phyloP scores from a whole-genome alignment of 805 yeast species.

The Clavispora santaluciae region DNA sequence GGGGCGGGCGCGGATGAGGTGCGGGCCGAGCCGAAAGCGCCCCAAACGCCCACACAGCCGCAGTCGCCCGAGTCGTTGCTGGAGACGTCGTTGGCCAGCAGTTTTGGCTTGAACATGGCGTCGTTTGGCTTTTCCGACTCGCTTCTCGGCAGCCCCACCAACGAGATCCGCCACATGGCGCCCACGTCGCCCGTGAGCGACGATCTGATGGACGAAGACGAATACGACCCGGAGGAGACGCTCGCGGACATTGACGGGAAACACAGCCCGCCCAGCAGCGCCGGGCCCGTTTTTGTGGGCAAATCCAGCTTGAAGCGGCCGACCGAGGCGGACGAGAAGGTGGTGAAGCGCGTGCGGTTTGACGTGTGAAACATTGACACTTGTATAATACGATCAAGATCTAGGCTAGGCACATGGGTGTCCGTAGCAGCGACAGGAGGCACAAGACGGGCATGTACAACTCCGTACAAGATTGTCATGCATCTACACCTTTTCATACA shows the following conservation, averaged over 20 bases:
- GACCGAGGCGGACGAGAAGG: constrained; percentile 10
- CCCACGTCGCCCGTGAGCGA: constrained; percentile 1
- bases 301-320: constrained; percentile 24
- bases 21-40: constrained; percentile 1
- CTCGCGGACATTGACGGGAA: constrained; percentile 2
- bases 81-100: constrained; percentile 11
- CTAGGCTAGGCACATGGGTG: too few relatives aligned
- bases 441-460: too few relatives aligned
- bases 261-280: constrained; percentile 7
- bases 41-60: background rate
- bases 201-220: constrained; percentile 12
- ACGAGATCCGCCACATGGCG: constrained; percentile 8
- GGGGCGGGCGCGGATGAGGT: background rate
- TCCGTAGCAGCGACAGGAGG: too few relatives aligned
- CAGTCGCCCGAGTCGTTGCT: background rate
- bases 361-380: constrained; percentile 13
- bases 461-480: too few relatives aligned
- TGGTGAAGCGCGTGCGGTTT: constrained; percentile 31
- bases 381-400: too few relatives aligned
- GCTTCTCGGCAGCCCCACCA: constrained; percentile 12
- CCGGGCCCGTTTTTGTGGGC: constrained; percentile 3
- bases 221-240: constrained; percentile 19
- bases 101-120: constrained; percentile 21
- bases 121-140: constrained; percentile 16
- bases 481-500: background rate